Evolutionary conservation across 2,329 filamentous ascomycete species (phyloP), one percentile per base, ranked within the genome.

Genomic region (Arthrobotrys iridis): DNA sequence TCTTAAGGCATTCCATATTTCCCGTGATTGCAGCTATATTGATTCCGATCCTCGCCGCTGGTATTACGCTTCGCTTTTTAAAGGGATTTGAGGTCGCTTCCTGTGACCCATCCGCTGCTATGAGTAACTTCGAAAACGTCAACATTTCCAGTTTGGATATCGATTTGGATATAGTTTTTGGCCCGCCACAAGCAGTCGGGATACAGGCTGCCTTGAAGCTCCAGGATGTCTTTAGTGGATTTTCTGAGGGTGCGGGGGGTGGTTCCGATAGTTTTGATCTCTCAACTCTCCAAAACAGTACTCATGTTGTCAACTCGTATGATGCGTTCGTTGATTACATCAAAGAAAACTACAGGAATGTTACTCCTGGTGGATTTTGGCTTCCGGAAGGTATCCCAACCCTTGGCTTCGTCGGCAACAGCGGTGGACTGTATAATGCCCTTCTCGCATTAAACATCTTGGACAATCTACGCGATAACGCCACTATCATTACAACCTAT

Each of bases 281-380:
- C 41, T 13, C 62, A 13, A 60, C 79, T 33, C 79, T 84, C 10
- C 70, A 82, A 10, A 65, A 82, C 18, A 82, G 82, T 52, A 72
- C 88, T 0, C 83, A 88, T 13, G 72, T 86, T 0, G 89, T 93
- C 6, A 84, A 91, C 72, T 89, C 86, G 0, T 84, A 92, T 4
- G 83, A 86, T 26, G 87, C 90, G 0, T 96, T 96, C 82, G 88
- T 90, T 67, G 80, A 85, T 22, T 90, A 87, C 77, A 86, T 97
- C 55, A 79, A 83, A 2, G 82, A 84, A 4, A 86, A 89, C 33
- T 92, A 89, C 80, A 85, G 84, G 58, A 90, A 89, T 60, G 86
- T 94, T 41, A 90, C 88, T 0, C 92, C 91, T 0, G 92, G 90
- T n/a, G 93, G 90, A 0, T 87, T 95, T 80, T 97, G 91, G 85